Evolutionary conservation across 2,329 filamentous ascomycete genomes (phyloP).

Genomic region (Colletotrichum gloeosporioides): DNA sequence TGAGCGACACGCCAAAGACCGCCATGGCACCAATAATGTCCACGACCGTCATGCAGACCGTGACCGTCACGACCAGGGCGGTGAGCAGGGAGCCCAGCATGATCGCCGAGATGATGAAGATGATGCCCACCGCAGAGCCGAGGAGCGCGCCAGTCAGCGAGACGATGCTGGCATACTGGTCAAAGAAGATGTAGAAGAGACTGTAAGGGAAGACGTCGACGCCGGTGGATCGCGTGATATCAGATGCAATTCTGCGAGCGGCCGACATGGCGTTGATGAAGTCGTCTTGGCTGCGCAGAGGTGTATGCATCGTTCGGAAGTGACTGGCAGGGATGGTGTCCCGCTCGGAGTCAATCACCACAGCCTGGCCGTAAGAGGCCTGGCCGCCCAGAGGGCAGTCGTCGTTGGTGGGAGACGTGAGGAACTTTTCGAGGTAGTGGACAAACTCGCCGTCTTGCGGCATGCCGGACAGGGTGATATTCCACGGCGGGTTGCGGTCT

Average conservation of each 20-base stretch:
- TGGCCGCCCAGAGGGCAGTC: conserved; percentile 88
- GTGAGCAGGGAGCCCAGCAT: conserved; percentile 87
- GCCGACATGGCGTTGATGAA: conserved; percentile 92
- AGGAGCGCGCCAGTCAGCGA: conserved; percentile 80
- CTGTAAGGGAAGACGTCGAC: conserved; percentile 95
- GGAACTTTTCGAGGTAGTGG: conserved; percentile 83
- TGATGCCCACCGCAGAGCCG: conserved; percentile 82
- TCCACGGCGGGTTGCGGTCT: conserved; percentile 81
- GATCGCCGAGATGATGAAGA: conserved; percentile 79
- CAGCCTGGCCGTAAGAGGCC: conserved; percentile 83
- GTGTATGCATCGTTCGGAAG: conserved; percentile 90
- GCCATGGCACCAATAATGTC: conserved; percentile 98
- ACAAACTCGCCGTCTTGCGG: conserved; percentile 92
- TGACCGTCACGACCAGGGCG: conserved; percentile 80
- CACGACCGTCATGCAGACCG: conserved; percentile 90
- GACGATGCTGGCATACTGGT: conserved; percentile 91
- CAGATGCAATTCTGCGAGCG: conserved; percentile 84
- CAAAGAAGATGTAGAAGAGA: conserved; percentile 98
- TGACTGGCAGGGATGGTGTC: conserved; percentile 80
- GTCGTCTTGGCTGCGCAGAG: conserved; percentile 85
- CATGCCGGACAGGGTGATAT: conserved; percentile 88
- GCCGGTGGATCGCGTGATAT: conserved; percentile 73
- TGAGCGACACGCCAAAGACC: conserved; percentile 84
- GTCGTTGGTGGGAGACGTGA: conserved; percentile 78
- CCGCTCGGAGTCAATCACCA: conserved; percentile 75